Evolutionary conservation across 2,329 filamentous ascomycete genomes (phyloP), one percentile per base, ranked within the genome.

Genomic region (Apiospora arundinis): DNA sequence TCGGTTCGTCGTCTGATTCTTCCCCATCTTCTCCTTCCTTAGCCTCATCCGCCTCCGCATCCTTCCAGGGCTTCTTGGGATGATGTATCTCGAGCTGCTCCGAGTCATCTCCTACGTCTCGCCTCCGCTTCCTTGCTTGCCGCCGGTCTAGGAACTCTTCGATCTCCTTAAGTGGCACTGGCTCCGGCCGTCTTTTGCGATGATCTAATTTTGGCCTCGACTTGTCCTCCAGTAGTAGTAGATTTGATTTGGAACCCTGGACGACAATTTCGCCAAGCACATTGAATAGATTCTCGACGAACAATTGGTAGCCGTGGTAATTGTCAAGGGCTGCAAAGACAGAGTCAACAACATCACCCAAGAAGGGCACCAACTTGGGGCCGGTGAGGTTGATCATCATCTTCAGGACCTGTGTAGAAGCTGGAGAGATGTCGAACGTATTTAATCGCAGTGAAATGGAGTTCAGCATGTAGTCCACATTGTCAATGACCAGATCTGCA

Each of bases 391-490:
- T 91, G 72, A 98, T 91, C 93, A 98, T 97, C 95, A 99, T 98
- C 8, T 92, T 88, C 67, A 99, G 83, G 1, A 98, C 96, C 75
- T 95, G 93, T 2, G 95, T 95, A 3, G 94, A 95, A 74, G 97
- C 93, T 1, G 95, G 95, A 0, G 95, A 95, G 69, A 98, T 92
- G 74, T 98, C 95, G 74, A 98, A 94, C 0, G 93, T 94, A 76
- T 97, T 98, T 9, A 99, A 88, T 73, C 95, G 93, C 72, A 98
- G 83, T 0, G 93, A 94, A 21, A 99, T 90, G 0, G 96, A 94
- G 78, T 98, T 98, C 73, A 98, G 92, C 82, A 99, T 93, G 80
- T 99, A 99, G 81, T 99, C 96, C 21, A 94, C 95, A 73, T 99
- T 99, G 69, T 93, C 91, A 40, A 98, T 89, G 49, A 99, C 92